Evolutionary conservation across 345 rosid genomes (phyloP), one percentile per base, ranked within the genome.

Genomic region (Geranium brycei): DNA sequence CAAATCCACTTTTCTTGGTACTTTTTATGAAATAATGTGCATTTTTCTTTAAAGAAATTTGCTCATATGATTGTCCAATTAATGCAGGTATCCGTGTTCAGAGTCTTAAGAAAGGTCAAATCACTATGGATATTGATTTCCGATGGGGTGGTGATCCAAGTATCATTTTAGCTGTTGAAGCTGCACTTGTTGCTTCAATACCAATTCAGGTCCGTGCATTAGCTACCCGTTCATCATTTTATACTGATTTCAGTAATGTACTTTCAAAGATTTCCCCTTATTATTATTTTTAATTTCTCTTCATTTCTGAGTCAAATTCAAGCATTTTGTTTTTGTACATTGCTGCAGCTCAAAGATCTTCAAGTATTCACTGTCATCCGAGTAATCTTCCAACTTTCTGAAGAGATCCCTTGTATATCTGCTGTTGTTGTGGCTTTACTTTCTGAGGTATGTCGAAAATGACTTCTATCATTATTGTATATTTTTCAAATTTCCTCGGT

Each of bases 141-240:
- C 88, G 97, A 57, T 95, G 97, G 99, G 86, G 99, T 73, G 99
- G 97, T 76, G 95, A 95, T 80, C 99, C 99, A 60, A 88, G 86
- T 77, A 95, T 95, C 66, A 74, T 95, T 76, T 77, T 95, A 81
- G 95, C 88, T 61, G 97, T 85, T 61, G 88, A 87, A 77, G 88
- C 97, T 69, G 95, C 97, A 57, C 79, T 87, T 67, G 96, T 95
- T 74, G 99, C 96, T 77, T 91, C 97, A 59, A 85, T 95, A 79
- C 97, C 99, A 72, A 91, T 95, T 72, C 99, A 95, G 92, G 99
- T 88, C 76, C 41, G 74, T 65, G 13, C 30, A 59, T 71, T n/a
- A n/a, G 62, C 51, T 31, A 38, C 23, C 47, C 56, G 15, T 60
- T 28, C 2, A 2, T 56, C 23, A 57, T 40, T 40, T 38, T 32